These are phyloP conservation scores for Agrocybe chaxingu DNA, from an alignment of 768 basidiomycete species.

Conservation along the genomic window DNA sequence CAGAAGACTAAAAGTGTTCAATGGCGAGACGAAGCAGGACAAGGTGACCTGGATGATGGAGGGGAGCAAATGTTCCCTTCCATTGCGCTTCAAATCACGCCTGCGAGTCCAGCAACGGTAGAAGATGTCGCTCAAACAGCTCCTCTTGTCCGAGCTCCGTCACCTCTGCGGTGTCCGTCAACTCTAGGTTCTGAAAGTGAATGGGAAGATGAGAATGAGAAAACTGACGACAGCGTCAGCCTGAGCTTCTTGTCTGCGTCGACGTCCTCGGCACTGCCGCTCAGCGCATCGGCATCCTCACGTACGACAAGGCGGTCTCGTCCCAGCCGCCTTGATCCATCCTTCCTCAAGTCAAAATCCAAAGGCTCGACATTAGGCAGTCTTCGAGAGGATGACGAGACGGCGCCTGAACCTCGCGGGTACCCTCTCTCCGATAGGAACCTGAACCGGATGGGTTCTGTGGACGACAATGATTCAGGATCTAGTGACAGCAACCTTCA, in stretches of 20 bases:
- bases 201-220: slow-evolving; percentile 88
- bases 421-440: slow-evolving; percentile 65
- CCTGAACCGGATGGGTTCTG: slow-evolving; percentile 46
- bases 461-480: slow-evolving; percentile 22
- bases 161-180: slow-evolving; percentile 41
- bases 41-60: slow-evolving; percentile 73
- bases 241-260: slow-evolving; percentile 48
- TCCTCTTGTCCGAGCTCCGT: slow-evolving; percentile 19
- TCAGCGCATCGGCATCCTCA: slow-evolving; percentile 26
- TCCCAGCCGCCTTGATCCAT: slow-evolving; percentile 65
- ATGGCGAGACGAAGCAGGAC: slow-evolving; percentile 86
- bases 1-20: slow-evolving; percentile 74
- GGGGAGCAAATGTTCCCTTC: slow-evolving; percentile 29
- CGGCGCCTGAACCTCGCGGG: slow-evolving; percentile 25
- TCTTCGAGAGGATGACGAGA: slow-evolving; percentile 73
- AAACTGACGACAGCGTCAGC: slow-evolving; percentile 73
- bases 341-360: slow-evolving; percentile 62
- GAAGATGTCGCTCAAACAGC: slow-evolving; percentile 19
- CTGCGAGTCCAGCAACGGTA: slow-evolving; percentile 36
- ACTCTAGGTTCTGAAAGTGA: slow-evolving; percentile 71
- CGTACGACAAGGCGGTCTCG: slow-evolving; percentile 44
- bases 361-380: slow-evolving; percentile 45
- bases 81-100: slow-evolving; percentile 37
- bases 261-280: slow-evolving; percentile 32
- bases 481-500: slow-evolving; percentile 28